A percentile compares a stretch with the other conserved stretches of the same genome.
Evolutionary conservation across 257 asterid species (phyloP).

Genomic region (Plectranthus barbatus): DNA sequence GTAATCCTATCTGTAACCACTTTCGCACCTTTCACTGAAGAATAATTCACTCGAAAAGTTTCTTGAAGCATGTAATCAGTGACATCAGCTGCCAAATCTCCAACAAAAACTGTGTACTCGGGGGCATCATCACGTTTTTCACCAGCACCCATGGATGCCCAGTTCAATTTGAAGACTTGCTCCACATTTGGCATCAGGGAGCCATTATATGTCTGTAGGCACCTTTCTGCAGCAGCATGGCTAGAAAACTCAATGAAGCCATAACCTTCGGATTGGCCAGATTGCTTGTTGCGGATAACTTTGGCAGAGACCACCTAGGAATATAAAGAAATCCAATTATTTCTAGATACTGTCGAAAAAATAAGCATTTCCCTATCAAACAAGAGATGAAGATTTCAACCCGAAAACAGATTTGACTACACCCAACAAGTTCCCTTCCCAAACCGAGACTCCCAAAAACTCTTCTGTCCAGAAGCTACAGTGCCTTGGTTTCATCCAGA

Average conservation of each 20-base stretch:
- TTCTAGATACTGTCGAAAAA: background rate
- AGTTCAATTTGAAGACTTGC: slow-evolving; percentile 72
- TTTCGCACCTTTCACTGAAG: slow-evolving; percentile 80
- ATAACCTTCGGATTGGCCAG: slow-evolving; percentile 74
- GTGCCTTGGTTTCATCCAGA: no score
- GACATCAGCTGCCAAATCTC: slow-evolving; percentile 93
- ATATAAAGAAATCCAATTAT: slow-evolving; percentile 1
- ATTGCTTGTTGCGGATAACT: slow-evolving; percentile 83
- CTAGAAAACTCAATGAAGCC: slow-evolving; percentile 79
- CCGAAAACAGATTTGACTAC: background rate
- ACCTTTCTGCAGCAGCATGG: slow-evolving; percentile 85
- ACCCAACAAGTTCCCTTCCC: background rate
- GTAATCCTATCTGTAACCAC: slow-evolving; percentile 81
- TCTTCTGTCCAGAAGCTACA: background rate
- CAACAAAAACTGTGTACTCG: slow-evolving; percentile 80
- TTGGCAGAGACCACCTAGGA: slow-evolving; percentile 60
- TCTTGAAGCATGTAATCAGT: slow-evolving; percentile 88
- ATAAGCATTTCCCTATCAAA: background rate
- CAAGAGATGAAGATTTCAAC: background rate
- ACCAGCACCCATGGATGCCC: slow-evolving; percentile 95
- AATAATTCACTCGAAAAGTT: slow-evolving; percentile 65
- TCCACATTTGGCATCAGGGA: slow-evolving; percentile 66
- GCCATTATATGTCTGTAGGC: slow-evolving; percentile 61
- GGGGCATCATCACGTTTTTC: slow-evolving; percentile 80
- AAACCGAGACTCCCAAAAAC: background rate